Evolutionary conservation across 345 rosid species (phyloP), one percentile per base, ranked within the genome.

Genomic region (Atalantia buxifolia): DNA sequence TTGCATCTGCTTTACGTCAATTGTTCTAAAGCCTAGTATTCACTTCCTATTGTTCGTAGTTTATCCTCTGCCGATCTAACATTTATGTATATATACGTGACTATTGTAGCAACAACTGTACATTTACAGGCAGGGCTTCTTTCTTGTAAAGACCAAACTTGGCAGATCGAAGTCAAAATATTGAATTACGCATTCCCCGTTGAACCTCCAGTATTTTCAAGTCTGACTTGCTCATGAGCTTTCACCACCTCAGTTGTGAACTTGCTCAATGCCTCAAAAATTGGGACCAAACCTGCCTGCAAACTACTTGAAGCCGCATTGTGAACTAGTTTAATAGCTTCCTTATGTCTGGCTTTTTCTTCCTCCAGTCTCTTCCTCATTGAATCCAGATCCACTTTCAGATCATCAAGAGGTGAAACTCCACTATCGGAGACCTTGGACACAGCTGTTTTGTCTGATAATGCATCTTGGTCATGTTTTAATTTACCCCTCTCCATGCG

Each of bases 321-420:
- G 35, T 88, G 86, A 76, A 92, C 98, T 62, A 90, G 79, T 74
- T 89, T 90, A 42, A 90, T 77, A 8, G 93, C 85, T 80, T 89
- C 98, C 83, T 91, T 92, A 19, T 93, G 98, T 75, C 92, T 89
- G 33, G 79, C 85, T 83, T 93, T 89, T 83, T 92, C 97, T 80
- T 89, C 95, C 77, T 81, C 90, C 81, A 95, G 56, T 84, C 79
- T 95, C 89, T 87, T 89, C 84, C 88, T 89, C 92, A 95, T 88
- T 2, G 90, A 90, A 85, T 93, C 97, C 89, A 95, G 83, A 84
- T 95, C 98, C 79, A 90, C 97, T 84, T 92, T 92, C 53, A 95
- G 80, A 79, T 93, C 98, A 83, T 93, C 98, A 21, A 93, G 77
- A 2, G 85, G 90, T 4, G 98, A 93, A 72, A 92, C 83, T 35